Base-by-base conservation (phyloP, 208 protist species). In the Phytomonas francai region DNA sequence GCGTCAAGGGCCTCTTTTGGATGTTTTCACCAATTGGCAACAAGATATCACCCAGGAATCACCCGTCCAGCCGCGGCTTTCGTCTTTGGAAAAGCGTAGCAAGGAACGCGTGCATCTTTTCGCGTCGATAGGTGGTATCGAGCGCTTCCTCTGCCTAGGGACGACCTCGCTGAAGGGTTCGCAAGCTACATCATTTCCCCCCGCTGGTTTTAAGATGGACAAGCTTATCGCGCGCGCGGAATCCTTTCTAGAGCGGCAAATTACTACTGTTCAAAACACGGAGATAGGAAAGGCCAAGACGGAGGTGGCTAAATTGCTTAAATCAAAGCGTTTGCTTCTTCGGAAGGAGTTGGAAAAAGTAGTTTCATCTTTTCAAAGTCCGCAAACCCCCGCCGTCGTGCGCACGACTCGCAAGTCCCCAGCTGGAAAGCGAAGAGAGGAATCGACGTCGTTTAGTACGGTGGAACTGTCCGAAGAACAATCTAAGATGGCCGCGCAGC, bases 61-160 rank as follows among this genome's bases (percentile, higher is more conserved):
- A n/a, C n/a, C n/a, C n/a, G n/a, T 32, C 57, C 66, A 30, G 11
- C 42, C 5, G 59, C 59, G 3, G 5, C 25, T 25, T n/a, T 28
- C 28, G 32, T 63, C 32, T 14, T 36, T 16, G 56, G 70, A 16
- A 28, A 57, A 59, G 63, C 19, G 32, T 22, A 63, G 32, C 14
- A 63, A 63, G 49, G 77, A 86, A 59, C 83, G 83, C 25, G 77
- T 84, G 2, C 85, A 95, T 75, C 78, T 91, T 22, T 83, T 92
- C 66, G 65, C 77, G 30, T 74, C 71, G 34, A 71, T 96, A 28
- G 90, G 87, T 22, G 90, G 93, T 59, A 80, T 96, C 39, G 87
- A 96, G 73, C 83, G 90, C 27, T 89, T 73, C 63, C 90, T 96
- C 60, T 84, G 90, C 36, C 89, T 88, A 3, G 89, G 87, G 0